These are phyloP conservation scores for Monosporozyma aquatica DNA, from an alignment of 805 yeast species.

Conservation along the genomic window DNA sequence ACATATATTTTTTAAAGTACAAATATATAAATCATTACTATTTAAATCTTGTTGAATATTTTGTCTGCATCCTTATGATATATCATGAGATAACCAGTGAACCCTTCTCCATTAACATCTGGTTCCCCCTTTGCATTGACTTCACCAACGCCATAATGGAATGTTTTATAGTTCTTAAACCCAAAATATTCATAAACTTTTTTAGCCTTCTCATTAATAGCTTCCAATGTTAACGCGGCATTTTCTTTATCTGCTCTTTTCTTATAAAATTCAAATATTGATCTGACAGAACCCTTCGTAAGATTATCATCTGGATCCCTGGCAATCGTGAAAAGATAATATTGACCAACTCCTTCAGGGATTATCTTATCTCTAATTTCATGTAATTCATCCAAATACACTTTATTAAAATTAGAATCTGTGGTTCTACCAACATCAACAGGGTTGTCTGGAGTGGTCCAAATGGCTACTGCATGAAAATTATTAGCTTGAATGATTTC, in stretches of 20 bases:
- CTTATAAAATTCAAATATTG: slow-evolving; percentile 24
- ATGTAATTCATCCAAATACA: slow-evolving; percentile 22
- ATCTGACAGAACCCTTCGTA: slow-evolving; percentile 28
- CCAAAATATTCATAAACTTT: slow-evolving; percentile 30
- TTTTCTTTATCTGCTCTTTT: slow-evolving; percentile 24
- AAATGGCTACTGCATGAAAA: slow-evolving; percentile 30
- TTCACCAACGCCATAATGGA: slow-evolving; percentile 25
- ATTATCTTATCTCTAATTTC: slow-evolving; percentile 17
- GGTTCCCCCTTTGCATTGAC: slow-evolving; percentile 22
- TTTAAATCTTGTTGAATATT: background rate
- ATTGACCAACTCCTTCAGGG: slow-evolving; percentile 23
- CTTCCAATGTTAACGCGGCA: slow-evolving; percentile 28
- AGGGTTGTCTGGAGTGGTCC: slow-evolving; percentile 20
- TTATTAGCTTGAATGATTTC: slow-evolving; percentile 27
- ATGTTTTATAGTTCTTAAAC: slow-evolving; percentile 21
- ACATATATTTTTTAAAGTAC: background rate
- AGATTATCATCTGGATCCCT: slow-evolving; percentile 23
- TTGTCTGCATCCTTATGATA: slow-evolving; percentile 9
- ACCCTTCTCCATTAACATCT: slow-evolving; percentile 27
- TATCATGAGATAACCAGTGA: slow-evolving; percentile 26
- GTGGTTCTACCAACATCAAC: slow-evolving; percentile 18
- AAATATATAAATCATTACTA: background rate
- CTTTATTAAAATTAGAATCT: slow-evolving; percentile 17
- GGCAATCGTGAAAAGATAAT: slow-evolving; percentile 28
- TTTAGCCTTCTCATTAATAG: slow-evolving; percentile 27